Evolutionary conservation across 2,329 filamentous ascomycete species (phyloP).

Genomic region (Pseudogymnoascus pannorum): DNA sequence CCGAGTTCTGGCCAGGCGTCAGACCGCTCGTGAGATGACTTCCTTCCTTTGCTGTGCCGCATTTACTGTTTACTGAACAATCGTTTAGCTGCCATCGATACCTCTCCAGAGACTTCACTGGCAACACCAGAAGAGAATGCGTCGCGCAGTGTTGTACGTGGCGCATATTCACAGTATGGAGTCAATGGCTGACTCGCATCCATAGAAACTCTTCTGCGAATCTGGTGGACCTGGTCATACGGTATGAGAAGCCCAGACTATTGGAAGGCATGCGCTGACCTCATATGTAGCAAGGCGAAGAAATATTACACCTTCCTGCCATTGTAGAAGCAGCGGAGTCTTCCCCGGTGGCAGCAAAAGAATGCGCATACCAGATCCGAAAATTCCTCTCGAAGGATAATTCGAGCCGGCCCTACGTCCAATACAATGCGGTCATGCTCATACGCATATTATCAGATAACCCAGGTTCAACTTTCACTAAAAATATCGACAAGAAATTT

Average conservation of each 20-base stretch:
- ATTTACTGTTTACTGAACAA: constrained; percentile 1
- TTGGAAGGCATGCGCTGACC: constrained; percentile 10
- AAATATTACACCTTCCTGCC: constrained; percentile 83
- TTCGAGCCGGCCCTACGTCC: constrained; percentile 56
- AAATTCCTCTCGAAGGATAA: constrained; percentile 74
- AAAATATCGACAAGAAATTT: constrained; percentile 81
- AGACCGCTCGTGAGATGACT: constrained; percentile 7
- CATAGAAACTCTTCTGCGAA: constrained; percentile 74
- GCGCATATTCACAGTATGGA: neutral
- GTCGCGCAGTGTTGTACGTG: constrained; percentile 56
- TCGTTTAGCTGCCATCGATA: constrained; percentile 8
- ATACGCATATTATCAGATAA: constrained; percentile 88
- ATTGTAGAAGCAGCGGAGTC: constrained; percentile 96
- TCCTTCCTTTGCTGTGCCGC: constrained; percentile 14
- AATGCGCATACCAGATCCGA: constrained; percentile 72
- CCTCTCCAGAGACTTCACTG: constrained; percentile 26
- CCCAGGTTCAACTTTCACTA: constrained; percentile 83
- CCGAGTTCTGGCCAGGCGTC: constrained; percentile 29
- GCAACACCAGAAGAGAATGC: constrained; percentile 63
- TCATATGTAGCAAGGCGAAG: constrained; percentile 55
- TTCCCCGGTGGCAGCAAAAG: constrained; percentile 74
- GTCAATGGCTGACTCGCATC: neutral
- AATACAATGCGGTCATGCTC: constrained; percentile 97
- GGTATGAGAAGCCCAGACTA: constrained; percentile 32
- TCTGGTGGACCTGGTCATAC: constrained; percentile 53